Evolutionary conservation across 768 basidiomycete genomes (phyloP), one percentile per base, ranked within the genome.

Genomic region (Boletales sp.): DNA sequence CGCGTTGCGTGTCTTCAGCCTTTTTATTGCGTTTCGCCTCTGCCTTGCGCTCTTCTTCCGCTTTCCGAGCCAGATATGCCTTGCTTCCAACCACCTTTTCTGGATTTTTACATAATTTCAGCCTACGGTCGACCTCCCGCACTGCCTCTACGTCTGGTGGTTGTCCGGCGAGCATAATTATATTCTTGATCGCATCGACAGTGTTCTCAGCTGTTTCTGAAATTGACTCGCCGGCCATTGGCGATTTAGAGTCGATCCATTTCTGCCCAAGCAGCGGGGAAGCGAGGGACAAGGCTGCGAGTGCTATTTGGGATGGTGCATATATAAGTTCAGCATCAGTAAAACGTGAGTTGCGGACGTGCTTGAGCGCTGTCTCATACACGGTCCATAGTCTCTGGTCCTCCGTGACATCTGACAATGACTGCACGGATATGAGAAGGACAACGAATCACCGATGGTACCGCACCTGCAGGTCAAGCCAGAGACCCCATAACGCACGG

Each of bases 321-420:
- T 90, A 96, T 47, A 94, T 77, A 61, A 98, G 81, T 64, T 98
- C 95, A 18, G 83, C 86, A 63, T 97, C 93, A 11, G 93, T 94
- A 30, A 94, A 74, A 11, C 95, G 86, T 18, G 94, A 86, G n/a
- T 77, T 76, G 33, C 87, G 82, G 53, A 91, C 77, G 62, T 86
- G 74, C 28, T 70, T 72, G 44, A 90, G 66, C 1, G 91, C 90
- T 15, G 65, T 61, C 47, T 90, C 81, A 63, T 92, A 87, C 19
- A 82, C 60, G 37, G 72, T 70, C n/a, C 70, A 57, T n/a, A 82
- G 66, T 30, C 74, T 70, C 32, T 77, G 70, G 44, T 79, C 75
- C 35, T 74, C 61, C 0, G 78, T 65, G 30, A 74, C 53, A 41
- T 81, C 75, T 31, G 85, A 79, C 32, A 86, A 69, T 39, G 72